These are phyloP conservation scores for Sclerotinia subarctica DNA, from an alignment of 2,329 filamentous ascomycete genomes.

Conservation along the genomic window DNA sequence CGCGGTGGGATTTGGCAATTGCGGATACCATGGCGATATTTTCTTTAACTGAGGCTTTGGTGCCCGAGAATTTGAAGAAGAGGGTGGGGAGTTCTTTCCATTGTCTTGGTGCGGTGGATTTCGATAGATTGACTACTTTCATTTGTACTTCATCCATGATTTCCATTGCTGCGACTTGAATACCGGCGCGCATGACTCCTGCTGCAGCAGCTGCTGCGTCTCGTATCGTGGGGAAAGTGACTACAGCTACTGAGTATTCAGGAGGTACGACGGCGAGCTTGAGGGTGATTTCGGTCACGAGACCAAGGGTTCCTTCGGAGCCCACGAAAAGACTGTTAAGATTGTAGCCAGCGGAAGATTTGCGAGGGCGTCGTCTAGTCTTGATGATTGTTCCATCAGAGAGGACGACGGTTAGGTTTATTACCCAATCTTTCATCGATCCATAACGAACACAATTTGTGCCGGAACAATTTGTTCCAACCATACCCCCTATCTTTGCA, in stretches of 20 bases:
- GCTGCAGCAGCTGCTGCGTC: conserved; percentile 73
- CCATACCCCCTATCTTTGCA: conserved; percentile 79
- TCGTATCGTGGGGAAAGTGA: conserved; percentile 73
- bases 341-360: conserved; percentile 81
- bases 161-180: conserved; percentile 50
- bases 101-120: conserved; percentile 62
- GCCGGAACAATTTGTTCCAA: conserved; percentile 73
- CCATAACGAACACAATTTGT: conserved; percentile 80
- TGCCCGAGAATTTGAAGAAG: conserved; percentile 85
- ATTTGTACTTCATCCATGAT: conserved; percentile 89
- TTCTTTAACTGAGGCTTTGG: conserved; percentile 71
- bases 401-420: conserved; percentile 77
- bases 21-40: conserved; percentile 67
- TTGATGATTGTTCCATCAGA: conserved; percentile 78
- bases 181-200: conserved; percentile 64
- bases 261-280: conserved; percentile 76
- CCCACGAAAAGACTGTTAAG: conserved; percentile 77
- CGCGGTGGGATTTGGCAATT: conserved; percentile 63
- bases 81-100: conserved; percentile 77
- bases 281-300: conserved; percentile 80
- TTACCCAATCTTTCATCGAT: conserved; percentile 86
- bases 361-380: conserved; percentile 71
- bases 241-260: conserved; percentile 73
- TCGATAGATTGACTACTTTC: conserved; percentile 73
- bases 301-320: conserved; percentile 75